Base-by-base conservation (phyloP, 495 filamentous ascomycete species). In the Penicillium cataractarum region DNA sequence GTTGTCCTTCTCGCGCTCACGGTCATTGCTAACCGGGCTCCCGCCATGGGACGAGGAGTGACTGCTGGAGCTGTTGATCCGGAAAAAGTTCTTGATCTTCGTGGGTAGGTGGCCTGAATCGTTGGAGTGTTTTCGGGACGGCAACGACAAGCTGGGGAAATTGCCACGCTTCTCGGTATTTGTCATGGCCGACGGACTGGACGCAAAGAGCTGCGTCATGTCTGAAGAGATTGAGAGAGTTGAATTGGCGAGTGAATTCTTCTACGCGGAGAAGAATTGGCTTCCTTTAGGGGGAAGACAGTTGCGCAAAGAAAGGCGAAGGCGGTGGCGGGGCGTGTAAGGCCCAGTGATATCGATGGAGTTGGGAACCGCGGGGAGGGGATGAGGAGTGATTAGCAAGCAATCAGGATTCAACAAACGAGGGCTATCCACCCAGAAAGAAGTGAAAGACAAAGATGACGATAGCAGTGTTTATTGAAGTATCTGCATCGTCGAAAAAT, bases 11-110 rank as follows among this genome's bases (percentile, higher is more conserved):
- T 75, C 72, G 0, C 69, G 70, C 68, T 83, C 83, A 57, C 76
- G 80, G 29, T 75, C 78, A 51, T 70, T 67, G 58, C 73, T 68
- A 68, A 72, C 74, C 42, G 64, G 63, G 71, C 76, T 77, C 66
- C 64, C 72, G 65, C 62, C 69, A 71, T 74, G 70, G 61, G 75
- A 76, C 57, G 75, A 80, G 61, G 77, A 76, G 65, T 84, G 85
- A 73, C 77, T 87, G 65, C 80, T 77, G 39, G 83, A 81, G 68
- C 82, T 90, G 76, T 90, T 97, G 80, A 97, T 97, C 69, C 95
- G 92, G 82, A 99, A 99, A 82, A 98, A 98, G 74, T 94, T 96
- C 85, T 90, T 96, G 75, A 99, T 86, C 75, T 89, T 93, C 72
- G 93, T 90, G 35, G 89, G 92, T 68, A 97, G 87, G 68, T 95